phyloP scores from a whole-genome alignment of 1,284 basidiomycete genomes.

The Cutaneotrichosporon mucoides region DNA sequence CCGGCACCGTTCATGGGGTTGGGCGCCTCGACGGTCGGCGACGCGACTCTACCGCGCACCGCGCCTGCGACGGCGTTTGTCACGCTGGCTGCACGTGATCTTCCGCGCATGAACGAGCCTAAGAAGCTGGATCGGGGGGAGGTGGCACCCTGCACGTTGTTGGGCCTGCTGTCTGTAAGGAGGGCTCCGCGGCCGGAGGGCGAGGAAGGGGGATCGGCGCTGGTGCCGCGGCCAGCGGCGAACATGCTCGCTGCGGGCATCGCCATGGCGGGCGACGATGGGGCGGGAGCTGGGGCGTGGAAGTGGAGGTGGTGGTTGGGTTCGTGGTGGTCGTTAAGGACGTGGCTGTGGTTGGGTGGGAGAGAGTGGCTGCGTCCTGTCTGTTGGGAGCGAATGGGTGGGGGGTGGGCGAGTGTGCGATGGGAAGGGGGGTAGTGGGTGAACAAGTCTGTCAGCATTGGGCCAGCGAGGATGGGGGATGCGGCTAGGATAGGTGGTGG shows the following conservation, averaged over 20 bases:
- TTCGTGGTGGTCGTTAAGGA: no score
- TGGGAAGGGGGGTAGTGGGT: no score
- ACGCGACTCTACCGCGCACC: constrained; percentile 15
- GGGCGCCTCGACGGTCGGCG: constrained; percentile 22
- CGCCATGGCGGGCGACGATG: background rate
- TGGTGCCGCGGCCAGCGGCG: background rate
- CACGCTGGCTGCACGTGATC: constrained; percentile 39
- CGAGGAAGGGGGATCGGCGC: background rate
- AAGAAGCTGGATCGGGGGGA: constrained; percentile 46
- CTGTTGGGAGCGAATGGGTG: no score
- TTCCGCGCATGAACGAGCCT: constrained; percentile 43
- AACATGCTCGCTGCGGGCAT: constrained; percentile 4
- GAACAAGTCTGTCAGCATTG: no score
- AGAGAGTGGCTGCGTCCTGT: no score
- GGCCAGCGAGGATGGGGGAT: no score
- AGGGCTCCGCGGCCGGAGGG: background rate
- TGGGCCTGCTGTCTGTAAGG: background rate
- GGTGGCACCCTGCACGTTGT: constrained; percentile 10
- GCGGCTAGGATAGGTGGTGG: no score
- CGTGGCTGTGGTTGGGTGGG: no score
- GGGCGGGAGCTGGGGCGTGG: background rate
- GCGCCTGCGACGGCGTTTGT: constrained; percentile 26
- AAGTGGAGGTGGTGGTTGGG: no score
- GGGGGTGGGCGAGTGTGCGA: no score
- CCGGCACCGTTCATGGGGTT: constrained; percentile 23